Evolutionary conservation across 192 early-diverging fungal species (phyloP).

Genomic region (Podila epicladia): DNA sequence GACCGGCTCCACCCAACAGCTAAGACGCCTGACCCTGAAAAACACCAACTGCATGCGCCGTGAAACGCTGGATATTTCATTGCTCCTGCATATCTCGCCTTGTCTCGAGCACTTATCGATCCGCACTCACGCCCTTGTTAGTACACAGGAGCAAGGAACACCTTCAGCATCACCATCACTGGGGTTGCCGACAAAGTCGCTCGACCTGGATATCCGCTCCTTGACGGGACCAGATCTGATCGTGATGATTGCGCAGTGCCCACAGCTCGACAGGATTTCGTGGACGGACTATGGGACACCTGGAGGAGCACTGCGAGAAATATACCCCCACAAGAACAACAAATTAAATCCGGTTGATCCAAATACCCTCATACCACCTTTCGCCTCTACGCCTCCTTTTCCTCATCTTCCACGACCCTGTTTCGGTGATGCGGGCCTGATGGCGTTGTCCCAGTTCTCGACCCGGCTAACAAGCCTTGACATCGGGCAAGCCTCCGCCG

Average conservation of each 20-base stretch:
- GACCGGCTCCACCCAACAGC: background rate
- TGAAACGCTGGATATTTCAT: background rate
- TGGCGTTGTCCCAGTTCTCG: slow-evolving; percentile 4
- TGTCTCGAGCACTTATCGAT: slow-evolving; percentile 8
- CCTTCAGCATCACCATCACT: background rate
- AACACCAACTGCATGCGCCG: slow-evolving; percentile 22
- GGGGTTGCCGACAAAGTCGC: background rate
- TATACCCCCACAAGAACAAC: background rate
- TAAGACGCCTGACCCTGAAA: slow-evolving; percentile 6
- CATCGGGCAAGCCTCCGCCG: background rate
- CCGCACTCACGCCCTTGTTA: slow-evolving; percentile 9
- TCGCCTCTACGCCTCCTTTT: background rate
- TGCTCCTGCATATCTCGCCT: slow-evolving; percentile 3
- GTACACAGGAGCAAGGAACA: background rate
- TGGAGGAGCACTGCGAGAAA: background rate
- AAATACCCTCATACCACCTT: too few species aligned
- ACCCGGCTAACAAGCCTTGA: slow-evolving; percentile 4
- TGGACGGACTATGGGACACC: slow-evolving; percentile 18
- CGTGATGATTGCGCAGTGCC: slow-evolving; percentile 8
- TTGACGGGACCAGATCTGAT: slow-evolving; percentile 10
- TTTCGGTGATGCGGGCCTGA: slow-evolving; percentile 10
- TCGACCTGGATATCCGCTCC: slow-evolving; percentile 17
- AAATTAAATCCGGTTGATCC: slow-evolving; percentile 1
- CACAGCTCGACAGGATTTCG: slow-evolving; percentile 11
- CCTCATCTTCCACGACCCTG: background rate